Base-by-base conservation (phyloP, 345 rosid species). In the Lenwebbia sp. region DNA sequence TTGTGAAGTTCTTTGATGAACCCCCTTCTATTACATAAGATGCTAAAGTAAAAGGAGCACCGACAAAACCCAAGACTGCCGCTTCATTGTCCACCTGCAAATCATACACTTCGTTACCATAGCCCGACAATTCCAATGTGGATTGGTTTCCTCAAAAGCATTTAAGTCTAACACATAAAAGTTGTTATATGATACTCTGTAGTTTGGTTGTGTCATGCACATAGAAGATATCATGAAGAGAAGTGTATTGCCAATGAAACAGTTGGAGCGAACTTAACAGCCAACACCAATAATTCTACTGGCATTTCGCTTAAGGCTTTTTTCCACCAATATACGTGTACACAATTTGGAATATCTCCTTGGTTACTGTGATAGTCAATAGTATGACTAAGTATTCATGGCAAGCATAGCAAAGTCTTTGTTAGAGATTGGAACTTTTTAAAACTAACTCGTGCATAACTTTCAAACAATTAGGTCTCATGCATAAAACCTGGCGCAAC, bases 21-120 rank as follows among this genome's bases (percentile, higher is more conserved):
- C 98, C 98, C 83, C 99, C 99, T 91, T 97, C 98, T 54, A 97
- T 96, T 13, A 93, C 95, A 85, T 97, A 97, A 0, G 99, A 97
- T 25, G 99, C 98, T 65, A 97, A 93, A n/a, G 99, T 97, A 88
- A 97, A 97, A 82, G 99, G 99, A 89, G 99, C 99, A 21, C 99
- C 99, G 49, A 96, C 98, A 84, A 97, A 97, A 88, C 99, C 99
- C 83, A 97, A 90, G 82, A 96, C 97, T 57, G 98, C 99, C 14
- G 98, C 95, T 88, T 94, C 87, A 37, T 93, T 94, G 50, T 91
- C 92, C 44, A 97, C 97, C 99, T 96, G 91, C 52, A 85, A 87
- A 87, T 70, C 47, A 70, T 19, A 37, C 81, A 70, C 47, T 19
- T 19, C 1, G 47, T 70, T 70, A 70, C 30, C n/a, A 33, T 55